Conservation (phyloP, 805 yeast genomes). For the Candida multigemmis region DNA sequence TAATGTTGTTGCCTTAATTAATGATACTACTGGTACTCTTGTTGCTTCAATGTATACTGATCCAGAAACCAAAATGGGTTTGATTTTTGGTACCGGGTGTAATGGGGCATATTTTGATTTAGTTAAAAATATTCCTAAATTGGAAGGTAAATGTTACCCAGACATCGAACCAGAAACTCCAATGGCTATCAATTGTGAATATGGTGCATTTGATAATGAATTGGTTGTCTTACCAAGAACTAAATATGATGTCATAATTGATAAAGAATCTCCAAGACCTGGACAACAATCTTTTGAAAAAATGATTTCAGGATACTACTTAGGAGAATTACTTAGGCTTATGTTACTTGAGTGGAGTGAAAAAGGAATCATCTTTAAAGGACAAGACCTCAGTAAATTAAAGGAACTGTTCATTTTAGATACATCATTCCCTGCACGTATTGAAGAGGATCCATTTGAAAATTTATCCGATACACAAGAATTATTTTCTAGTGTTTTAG, state of each 20-base stretch:
- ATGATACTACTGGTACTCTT: conserved; percentile 95
- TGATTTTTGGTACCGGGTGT: conserved; percentile 95
- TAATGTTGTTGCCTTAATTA: conserved; percentile 83
- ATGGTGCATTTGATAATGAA: conserved; percentile 95
- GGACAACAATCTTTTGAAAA: conserved; percentile 94
- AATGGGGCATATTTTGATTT: conserved; percentile 92
- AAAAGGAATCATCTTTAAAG: conserved; percentile 54
- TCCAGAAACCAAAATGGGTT: conserved; percentile 84
- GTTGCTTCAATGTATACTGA: conserved; percentile 93
- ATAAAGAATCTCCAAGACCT: conserved; percentile 86
- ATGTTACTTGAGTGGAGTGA: conserved; percentile 63
- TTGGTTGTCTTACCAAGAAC: conserved; percentile 80
- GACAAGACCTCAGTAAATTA: conserved; percentile 60
- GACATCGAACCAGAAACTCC: conserved; percentile 59
- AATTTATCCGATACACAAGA: conserved; percentile 68
- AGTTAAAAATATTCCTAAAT: conserved; percentile 66
- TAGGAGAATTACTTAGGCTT: conserved; percentile 86
- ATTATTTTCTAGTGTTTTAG: conserved; percentile 51
- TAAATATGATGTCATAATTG: conserved; percentile 74
- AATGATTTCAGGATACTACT: conserved; percentile 94
- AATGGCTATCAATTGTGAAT: conserved; percentile 97
- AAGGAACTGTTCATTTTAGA: conserved; percentile 66
- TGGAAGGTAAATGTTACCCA: conserved; percentile 56
- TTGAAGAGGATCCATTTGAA: conserved; percentile 86
- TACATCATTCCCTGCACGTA: conserved; percentile 77